Evolutionary conservation across 306 rosid species (phyloP).

Genomic region (Malus sieversii): DNA sequence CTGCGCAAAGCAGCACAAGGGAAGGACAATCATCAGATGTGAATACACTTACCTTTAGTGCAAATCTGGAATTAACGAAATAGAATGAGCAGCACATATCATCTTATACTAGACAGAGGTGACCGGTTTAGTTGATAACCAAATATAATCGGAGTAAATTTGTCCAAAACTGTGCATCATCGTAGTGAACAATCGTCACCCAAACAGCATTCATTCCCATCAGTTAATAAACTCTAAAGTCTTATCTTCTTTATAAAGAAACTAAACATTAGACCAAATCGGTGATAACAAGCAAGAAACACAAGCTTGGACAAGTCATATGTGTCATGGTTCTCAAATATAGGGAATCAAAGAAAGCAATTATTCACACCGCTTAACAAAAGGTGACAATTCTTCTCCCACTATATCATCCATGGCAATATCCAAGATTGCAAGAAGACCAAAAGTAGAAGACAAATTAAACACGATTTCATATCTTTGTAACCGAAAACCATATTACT

Average conservation of each 20-base stretch:
- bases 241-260: not conserved
- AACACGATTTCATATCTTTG: not conserved
- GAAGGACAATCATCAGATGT: not conserved
- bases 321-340: not conserved
- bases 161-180: not conserved
- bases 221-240: not conserved
- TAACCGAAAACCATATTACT: not conserved
- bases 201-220: not conserved
- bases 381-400: not conserved
- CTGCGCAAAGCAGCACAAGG: constrained; percentile 33
- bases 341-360: not conserved
- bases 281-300: not conserved
- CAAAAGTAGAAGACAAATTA: not conserved
- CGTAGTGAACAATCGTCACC: not conserved
- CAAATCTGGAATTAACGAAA: no score
- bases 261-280: not conserved
- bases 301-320: not conserved
- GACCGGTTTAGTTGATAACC: not conserved
- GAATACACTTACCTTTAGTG: not conserved
- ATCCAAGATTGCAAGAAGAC: not conserved
- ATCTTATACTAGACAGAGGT: not conserved
- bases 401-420: not conserved
- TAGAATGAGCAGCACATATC: not conserved
- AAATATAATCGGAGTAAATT: not conserved
- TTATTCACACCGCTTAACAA: not conserved